These are phyloP conservation scores for Aureobasidium sp. DNA, from an alignment of 2,329 filamentous ascomycete genomes.

Conservation along the genomic window DNA sequence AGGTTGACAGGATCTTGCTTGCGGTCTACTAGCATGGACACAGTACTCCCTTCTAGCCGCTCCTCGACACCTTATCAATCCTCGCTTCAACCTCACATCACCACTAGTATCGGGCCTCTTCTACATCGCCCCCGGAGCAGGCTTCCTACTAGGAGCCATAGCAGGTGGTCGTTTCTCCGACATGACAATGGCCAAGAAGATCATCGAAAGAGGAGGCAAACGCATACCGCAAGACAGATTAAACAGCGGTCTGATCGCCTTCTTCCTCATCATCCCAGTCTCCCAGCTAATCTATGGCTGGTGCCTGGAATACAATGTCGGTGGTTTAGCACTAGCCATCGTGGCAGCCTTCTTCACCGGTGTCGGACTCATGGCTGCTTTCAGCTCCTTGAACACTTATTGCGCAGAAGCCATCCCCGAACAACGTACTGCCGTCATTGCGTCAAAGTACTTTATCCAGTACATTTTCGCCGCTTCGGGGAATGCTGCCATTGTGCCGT, in stretches of 20 bases:
- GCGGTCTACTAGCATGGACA: constrained; percentile 61
- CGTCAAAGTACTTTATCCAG: constrained; percentile 68
- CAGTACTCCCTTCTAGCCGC: constrained; percentile 59
- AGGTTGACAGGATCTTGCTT: constrained; percentile 33
- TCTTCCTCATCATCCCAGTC: constrained; percentile 47
- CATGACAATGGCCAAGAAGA: constrained; percentile 57
- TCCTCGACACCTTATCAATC: constrained; percentile 65
- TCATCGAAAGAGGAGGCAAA: constrained; percentile 46
- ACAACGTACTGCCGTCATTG: constrained; percentile 58
- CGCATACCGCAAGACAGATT: constrained; percentile 62
- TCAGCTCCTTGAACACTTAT: constrained; percentile 67
- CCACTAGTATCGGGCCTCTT: constrained; percentile 62
- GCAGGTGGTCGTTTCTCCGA: constrained; percentile 63
- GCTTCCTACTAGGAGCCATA: constrained; percentile 60
- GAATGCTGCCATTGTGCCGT: constrained; percentile 62
- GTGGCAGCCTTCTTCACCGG: constrained; percentile 65
- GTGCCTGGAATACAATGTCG: constrained; percentile 45
- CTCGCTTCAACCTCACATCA: constrained; percentile 58
- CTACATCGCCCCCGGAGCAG: constrained; percentile 62
- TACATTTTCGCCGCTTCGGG: constrained; percentile 65
- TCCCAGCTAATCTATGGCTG: constrained; percentile 62
- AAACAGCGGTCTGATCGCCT: constrained; percentile 48
- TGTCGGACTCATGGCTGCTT: constrained; percentile 63
- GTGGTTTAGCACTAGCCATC: constrained; percentile 53
- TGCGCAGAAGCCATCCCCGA: constrained; percentile 68